These are phyloP conservation scores for Trypanosoma scelopori DNA, from an alignment of 208 protist species.

Conservation along the genomic window DNA sequence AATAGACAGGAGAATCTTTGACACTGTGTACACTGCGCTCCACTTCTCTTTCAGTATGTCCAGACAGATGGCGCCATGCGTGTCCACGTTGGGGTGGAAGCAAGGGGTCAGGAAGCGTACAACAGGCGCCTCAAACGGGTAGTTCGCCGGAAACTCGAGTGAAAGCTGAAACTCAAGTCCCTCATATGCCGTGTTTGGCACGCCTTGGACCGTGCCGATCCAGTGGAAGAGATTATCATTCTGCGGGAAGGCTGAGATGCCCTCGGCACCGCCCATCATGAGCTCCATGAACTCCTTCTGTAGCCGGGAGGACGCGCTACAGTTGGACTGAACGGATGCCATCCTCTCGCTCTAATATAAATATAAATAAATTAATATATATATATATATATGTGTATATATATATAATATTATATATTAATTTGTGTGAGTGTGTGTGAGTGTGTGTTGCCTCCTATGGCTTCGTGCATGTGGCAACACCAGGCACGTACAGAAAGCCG, in stretches of 20 bases:
- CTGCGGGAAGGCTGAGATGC: slow-evolving; percentile 94
- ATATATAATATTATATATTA: neutral
- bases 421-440: too few relatives aligned
- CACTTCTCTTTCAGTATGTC: slow-evolving; percentile 98
- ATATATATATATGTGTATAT: slow-evolving; percentile 12
- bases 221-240: slow-evolving; percentile 94
- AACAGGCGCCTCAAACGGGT: slow-evolving; percentile 93
- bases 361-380: neutral
- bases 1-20: slow-evolving; percentile 94
- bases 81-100: slow-evolving; percentile 96
- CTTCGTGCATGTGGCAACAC: neutral
- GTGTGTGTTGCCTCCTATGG: too few relatives aligned
- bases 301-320: slow-evolving; percentile 70
- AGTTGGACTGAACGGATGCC: slow-evolving; percentile 28
- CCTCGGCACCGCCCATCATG: slow-evolving; percentile 84
- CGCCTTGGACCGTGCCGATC: slow-evolving; percentile 88
- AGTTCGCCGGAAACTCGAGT: slow-evolving; percentile 91
- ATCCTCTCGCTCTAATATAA: slow-evolving; percentile 6
- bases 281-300: slow-evolving; percentile 94
- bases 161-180: slow-evolving; percentile 91
- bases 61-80: slow-evolving; percentile 94
- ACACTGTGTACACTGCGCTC: slow-evolving; percentile 95
- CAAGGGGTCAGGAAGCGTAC: slow-evolving; percentile 94
- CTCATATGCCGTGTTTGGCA: slow-evolving; percentile 88
- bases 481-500: neutral